Evolutionary conservation across 768 basidiomycete species (phyloP), one percentile per base, ranked within the genome.

Genomic region (Pleurotus tuoliensis): DNA sequence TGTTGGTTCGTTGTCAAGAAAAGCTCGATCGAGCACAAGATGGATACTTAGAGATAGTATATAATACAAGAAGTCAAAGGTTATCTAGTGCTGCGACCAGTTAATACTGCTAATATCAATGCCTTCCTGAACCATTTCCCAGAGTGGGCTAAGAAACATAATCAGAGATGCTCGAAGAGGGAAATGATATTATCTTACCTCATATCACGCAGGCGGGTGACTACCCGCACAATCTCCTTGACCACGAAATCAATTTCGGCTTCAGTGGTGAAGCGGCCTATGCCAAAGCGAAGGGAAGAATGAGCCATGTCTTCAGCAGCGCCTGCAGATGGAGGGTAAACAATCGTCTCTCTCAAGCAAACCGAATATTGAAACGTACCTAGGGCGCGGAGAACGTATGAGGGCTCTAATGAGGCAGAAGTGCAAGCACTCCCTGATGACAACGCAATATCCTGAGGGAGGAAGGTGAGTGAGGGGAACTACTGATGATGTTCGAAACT

Each of bases 101-200:
- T 98, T 83, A 68, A 98, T 99, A 15, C 89, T 80, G 67, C 86
- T 94, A 63, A 98, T 83, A 70, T 99, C 97, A 58, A 98, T 95
- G 43, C 96, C 96, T 69, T 98, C 97, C 73, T 97, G 94, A 13
- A 98, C 95, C 95, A 99, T 98, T 75, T 99, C 97, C 96, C 96
- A 99, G 54, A 99, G 73, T 34, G 97, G 97, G 66, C 93, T 92
- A 59, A 1, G 50, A 51, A 43, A 16, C 49, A 37, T 64, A 56
- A 60, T 58, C 50, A 54, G 59, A 30, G 47, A n/a, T 56, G 39
- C 15, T 25, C 18, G 11, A 45, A 18, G 48, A 51, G 41, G 18
- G 56, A 30, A 22, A 50, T 12, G 27, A 20, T 57, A 56, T 15
- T 49, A 44, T 67, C 79, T 27, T 50, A 86, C 89, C 90, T 95